Evolutionary conservation across 2,329 filamentous ascomycete genomes (phyloP).

Genomic region (Calonectria ilicicola): DNA sequence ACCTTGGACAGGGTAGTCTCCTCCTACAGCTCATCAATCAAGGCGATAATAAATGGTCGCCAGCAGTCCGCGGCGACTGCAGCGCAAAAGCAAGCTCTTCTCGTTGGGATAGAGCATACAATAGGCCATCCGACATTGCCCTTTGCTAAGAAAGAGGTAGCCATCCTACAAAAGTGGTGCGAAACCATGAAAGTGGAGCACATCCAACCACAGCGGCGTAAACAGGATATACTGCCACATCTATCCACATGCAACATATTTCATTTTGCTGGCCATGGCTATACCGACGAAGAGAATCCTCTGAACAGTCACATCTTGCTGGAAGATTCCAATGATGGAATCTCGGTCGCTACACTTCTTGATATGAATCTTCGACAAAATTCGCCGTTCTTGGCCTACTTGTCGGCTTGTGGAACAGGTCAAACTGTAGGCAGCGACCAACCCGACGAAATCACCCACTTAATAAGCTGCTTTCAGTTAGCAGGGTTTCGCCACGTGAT

Average conservation of each 20-base stretch:
- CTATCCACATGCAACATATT: background rate
- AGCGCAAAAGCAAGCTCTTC: background rate
- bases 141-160: background rate
- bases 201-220: background rate
- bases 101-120: background rate
- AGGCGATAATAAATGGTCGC: background rate
- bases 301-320: slow-evolving; percentile 25
- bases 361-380: slow-evolving; percentile 28
- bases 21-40: background rate
- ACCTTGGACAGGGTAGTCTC: background rate
- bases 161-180: background rate
- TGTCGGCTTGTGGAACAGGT: slow-evolving; percentile 53
- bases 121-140: background rate
- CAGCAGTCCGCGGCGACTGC: slow-evolving; percentile 17
- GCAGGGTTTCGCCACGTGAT: slow-evolving; percentile 18
- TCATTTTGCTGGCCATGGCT: slow-evolving; percentile 15
- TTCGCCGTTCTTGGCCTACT: slow-evolving; percentile 50
- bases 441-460: slow-evolving; percentile 53
- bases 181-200: background rate
- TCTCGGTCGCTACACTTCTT: slow-evolving; percentile 29
- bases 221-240: background rate
- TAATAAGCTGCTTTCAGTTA: slow-evolving; percentile 32
- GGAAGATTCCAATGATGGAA: background rate
- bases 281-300: slow-evolving; percentile 15
- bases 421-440: slow-evolving; percentile 32